Conservation (phyloP, 1,284 basidiomycete genomes). For the Sporisorium graminicola region DNA sequence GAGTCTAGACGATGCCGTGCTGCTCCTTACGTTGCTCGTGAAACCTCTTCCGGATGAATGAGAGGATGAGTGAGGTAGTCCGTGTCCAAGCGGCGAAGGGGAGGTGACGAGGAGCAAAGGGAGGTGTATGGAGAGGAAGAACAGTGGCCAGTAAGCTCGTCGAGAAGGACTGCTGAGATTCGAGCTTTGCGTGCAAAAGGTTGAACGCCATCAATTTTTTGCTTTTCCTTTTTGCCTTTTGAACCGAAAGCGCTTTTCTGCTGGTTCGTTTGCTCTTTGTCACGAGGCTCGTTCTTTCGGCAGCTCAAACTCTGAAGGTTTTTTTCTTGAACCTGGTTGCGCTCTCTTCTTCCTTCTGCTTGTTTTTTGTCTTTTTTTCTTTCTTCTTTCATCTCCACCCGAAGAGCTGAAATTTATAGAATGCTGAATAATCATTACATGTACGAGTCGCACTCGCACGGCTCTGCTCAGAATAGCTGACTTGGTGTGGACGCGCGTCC, state of each 20-base stretch:
- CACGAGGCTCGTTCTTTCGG: neutral
- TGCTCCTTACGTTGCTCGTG: conserved; percentile 7
- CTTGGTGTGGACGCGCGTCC: conserved; percentile 45
- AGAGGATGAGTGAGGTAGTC: neutral
- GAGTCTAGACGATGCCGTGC: conserved; percentile 4
- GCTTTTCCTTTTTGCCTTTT: neutral
- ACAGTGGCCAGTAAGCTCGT: neutral
- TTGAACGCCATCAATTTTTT: neutral
- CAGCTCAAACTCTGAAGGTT: neutral
- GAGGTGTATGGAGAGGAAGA: neutral
- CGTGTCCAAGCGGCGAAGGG: neutral
- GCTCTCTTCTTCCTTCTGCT: neutral
- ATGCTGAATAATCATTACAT: conserved; percentile 31
- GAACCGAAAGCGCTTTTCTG: neutral
- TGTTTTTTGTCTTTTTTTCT: conserved; percentile 12
- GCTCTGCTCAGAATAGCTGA: neutral
- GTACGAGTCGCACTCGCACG: conserved; percentile 12
- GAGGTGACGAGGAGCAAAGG: neutral
- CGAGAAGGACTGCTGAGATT: neutral
- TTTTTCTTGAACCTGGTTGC: neutral
- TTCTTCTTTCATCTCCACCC: conserved; percentile 29
- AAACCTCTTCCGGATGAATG: conserved; percentile 2
- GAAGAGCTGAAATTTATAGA: conserved; percentile 4
- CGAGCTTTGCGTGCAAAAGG: neutral
- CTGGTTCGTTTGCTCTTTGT: neutral